Evolutionary conservation across 495 filamentous ascomycete genomes (phyloP), one percentile per base, ranked within the genome.

Genomic region (Podospora didyma): DNA sequence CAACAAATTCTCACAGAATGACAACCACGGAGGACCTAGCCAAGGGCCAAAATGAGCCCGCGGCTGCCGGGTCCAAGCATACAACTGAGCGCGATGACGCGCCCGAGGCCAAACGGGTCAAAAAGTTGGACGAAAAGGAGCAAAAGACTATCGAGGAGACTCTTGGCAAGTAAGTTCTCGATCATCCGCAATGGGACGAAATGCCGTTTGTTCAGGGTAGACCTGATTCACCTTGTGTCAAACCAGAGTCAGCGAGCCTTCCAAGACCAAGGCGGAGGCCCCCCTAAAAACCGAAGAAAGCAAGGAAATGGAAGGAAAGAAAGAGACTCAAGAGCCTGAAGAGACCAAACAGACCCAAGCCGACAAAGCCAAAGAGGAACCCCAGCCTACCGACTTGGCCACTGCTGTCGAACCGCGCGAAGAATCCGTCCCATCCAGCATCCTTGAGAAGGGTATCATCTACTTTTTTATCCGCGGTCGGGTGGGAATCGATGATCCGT

Each of bases 381-480:
- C 6, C 17, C 6, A 19, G 20, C 22, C 20, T 10, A 37, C 23
- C 28, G 44, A 56, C 21, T 24, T 12, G 7, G 26, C 39, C n/a
- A 59, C 42, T 7, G 64, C 67, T 6, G 65, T 64, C 1, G 56
- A 71, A 26, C 54, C 63, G 2, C 45, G 59, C 16, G 60, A 54
- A 47, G 56, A 69, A 21, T 10, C 56, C 7, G 75, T 85, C 6
- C 83, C 91, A 0, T 86, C 88, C n/a, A 89, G 75, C 52, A 84
- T 94, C 24, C 76, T 96, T 11, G 93, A 97, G 64, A 96, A 96
- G 62, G 93, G 92, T 2, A 81, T 96, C 60, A 89, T 97, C 60
- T 96, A 96, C 76, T 96, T 96, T 80, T 96, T 96, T 76, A 86
- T 86, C 67, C 86, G 91, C 42, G 82, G 82, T 10, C 85, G 90